These are phyloP conservation scores for Fusarium incarnatum DNA, from an alignment of 2,329 filamentous ascomycete species.

Conservation along the genomic window DNA sequence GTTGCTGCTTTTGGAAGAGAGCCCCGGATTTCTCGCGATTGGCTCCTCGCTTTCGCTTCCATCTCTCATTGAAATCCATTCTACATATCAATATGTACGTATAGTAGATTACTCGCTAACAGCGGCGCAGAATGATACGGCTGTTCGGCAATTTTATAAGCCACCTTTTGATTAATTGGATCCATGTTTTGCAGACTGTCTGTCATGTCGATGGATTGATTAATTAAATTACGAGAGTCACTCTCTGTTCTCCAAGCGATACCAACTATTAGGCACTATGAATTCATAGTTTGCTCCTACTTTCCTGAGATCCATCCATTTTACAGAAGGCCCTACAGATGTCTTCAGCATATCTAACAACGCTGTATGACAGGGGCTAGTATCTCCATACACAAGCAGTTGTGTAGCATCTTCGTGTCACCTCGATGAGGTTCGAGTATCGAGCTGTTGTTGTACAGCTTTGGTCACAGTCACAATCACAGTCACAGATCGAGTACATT, in stretches of 20 bases:
- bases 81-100: background rate
- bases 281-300: background rate
- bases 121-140: slow-evolving; percentile 16
- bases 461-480: background rate
- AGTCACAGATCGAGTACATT: background rate
- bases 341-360: background rate
- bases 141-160: slow-evolving; percentile 26
- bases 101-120: background rate
- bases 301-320: background rate
- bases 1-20: slow-evolving; percentile 34
- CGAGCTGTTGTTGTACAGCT: slow-evolving; percentile 5
- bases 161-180: background rate
- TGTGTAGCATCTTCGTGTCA: slow-evolving; percentile 34
- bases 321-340: background rate
- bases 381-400: slow-evolving; percentile 25
- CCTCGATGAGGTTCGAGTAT: slow-evolving; percentile 40
- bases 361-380: slow-evolving; percentile 22
- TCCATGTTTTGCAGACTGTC: background rate
- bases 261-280: background rate
- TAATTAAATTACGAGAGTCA: slow-evolving; percentile 3
- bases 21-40: slow-evolving; percentile 15
- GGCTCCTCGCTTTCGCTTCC: slow-evolving; percentile 11
- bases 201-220: background rate
- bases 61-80: background rate
- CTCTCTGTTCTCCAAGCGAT: background rate